phyloP scores from a whole-genome alignment of 208 protist genomes.

The Wallacemonas sp. region DNA sequence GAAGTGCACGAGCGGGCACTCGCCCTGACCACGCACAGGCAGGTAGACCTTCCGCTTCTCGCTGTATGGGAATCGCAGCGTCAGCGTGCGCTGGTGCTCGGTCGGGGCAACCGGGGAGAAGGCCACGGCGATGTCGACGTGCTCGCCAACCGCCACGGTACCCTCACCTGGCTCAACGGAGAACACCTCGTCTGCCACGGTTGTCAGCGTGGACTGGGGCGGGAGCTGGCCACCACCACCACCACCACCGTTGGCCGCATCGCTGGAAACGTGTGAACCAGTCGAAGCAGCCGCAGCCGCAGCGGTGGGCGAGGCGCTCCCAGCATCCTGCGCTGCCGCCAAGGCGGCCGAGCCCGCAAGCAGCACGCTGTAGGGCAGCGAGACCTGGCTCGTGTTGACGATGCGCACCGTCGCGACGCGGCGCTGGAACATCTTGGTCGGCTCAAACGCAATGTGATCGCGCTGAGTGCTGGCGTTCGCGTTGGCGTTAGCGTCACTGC shows the following conservation, averaged over 20 bases:
- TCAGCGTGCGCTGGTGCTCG: constrained; percentile 22
- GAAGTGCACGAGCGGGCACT: constrained; percentile 97
- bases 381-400: constrained; percentile 84
- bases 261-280: no score
- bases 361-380: constrained; percentile 67
- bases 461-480: constrained; percentile 28
- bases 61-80: constrained; percentile 61
- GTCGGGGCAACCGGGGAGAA: constrained; percentile 86
- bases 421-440: constrained; percentile 95
- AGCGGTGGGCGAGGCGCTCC: background rate
- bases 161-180: constrained; percentile 65
- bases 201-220: background rate
- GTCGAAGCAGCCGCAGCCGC: background rate
- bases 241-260: background rate
- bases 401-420: constrained; percentile 76
- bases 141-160: constrained; percentile 43
- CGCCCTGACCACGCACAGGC: constrained; percentile 71
- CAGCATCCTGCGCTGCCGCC: background rate
- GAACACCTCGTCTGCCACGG: constrained; percentile 43
- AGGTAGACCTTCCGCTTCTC: constrained; percentile 40
- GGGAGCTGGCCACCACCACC: background rate
- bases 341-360: constrained; percentile 9
- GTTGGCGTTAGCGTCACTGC: constrained; percentile 31
- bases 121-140: constrained; percentile 64
- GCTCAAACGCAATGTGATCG: constrained; percentile 71